A percentile compares a stretch with the other conserved stretches of the same genome.
phyloP scores from a whole-genome alignment of 2,329 filamentous ascomycete species.

The Leptoxyphium fumago region DNA sequence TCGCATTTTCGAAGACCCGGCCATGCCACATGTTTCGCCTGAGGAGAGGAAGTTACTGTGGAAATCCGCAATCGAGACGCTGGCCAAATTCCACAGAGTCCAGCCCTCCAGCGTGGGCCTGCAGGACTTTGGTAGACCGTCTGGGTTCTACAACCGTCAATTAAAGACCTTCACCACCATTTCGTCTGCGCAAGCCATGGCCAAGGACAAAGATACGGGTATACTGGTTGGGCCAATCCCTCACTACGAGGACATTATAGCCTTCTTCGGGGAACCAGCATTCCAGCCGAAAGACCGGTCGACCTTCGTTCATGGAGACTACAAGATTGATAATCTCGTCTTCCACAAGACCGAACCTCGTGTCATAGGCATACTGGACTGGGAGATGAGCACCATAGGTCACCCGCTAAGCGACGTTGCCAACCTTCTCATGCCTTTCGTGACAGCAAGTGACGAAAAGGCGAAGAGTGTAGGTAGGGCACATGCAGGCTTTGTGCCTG shows the following conservation, averaged over 20 bases:
- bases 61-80: slow-evolving; percentile 66
- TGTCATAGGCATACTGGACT: slow-evolving; percentile 89
- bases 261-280: slow-evolving; percentile 56
- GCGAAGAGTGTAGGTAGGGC: slow-evolving; percentile 25
- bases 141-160: slow-evolving; percentile 75
- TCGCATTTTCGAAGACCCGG: slow-evolving; percentile 79
- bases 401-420: slow-evolving; percentile 83
- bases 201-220: slow-evolving; percentile 62
- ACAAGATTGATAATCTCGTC: slow-evolving; percentile 55
- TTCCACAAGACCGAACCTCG: slow-evolving; percentile 79
- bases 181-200: slow-evolving; percentile 59
- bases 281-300: slow-evolving; percentile 64
- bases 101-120: slow-evolving; percentile 52
- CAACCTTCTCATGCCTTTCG: slow-evolving; percentile 49
- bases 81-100: slow-evolving; percentile 74
- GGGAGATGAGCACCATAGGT: slow-evolving; percentile 98
- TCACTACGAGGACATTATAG: slow-evolving; percentile 64
- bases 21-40: slow-evolving; percentile 56
- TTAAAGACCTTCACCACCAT: slow-evolving; percentile 70
- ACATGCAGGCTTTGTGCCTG: slow-evolving; percentile 43
- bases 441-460: slow-evolving; percentile 25
- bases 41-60: slow-evolving; percentile 67
- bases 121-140: slow-evolving; percentile 54
- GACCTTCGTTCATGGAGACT: slow-evolving; percentile 83
- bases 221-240: slow-evolving; percentile 68